Evolutionary conservation across 768 basidiomycete species (phyloP).

Genomic region (Calvatia gigantea): DNA sequence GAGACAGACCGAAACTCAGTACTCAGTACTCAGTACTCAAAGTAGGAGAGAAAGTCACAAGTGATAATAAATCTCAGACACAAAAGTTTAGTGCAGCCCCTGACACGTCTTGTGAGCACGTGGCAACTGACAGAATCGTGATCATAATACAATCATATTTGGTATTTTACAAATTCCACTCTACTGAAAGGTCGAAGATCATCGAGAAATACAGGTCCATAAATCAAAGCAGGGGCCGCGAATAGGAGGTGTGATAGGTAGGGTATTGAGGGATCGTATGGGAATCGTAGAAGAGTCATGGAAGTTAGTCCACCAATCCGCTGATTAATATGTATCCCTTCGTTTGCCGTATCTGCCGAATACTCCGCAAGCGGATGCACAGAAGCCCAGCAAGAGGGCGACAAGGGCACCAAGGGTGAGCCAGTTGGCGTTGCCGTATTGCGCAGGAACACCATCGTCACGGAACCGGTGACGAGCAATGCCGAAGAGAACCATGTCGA

Average conservation of each 20-base stretch:
- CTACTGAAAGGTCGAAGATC: neutral
- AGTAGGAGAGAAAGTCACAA: no score
- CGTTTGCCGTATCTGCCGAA: constrained; percentile 61
- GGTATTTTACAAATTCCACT: neutral
- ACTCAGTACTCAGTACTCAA: no score
- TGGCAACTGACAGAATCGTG: neutral
- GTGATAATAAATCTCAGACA: no score
- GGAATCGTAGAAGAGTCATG: neutral
- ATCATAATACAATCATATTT: neutral
- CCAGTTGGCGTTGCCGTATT: constrained; percentile 83
- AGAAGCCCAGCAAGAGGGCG: constrained; percentile 64
- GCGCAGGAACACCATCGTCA: constrained; percentile 41
- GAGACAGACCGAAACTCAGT: neutral
- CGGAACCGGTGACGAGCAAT: constrained; percentile 59
- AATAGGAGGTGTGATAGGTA: neutral
- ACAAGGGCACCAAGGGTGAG: constrained; percentile 71
- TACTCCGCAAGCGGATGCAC: constrained; percentile 59
- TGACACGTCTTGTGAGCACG: neutral
- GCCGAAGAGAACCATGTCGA: constrained; percentile 81
- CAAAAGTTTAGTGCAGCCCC: neutral
- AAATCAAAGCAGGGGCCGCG: neutral
- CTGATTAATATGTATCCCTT: constrained; percentile 23
- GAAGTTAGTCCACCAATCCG: neutral
- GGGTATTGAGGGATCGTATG: neutral
- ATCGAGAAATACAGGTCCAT: neutral